Evolutionary conservation across 2,329 filamentous ascomycete genomes (phyloP).

Genomic region (Alternaria panax): DNA sequence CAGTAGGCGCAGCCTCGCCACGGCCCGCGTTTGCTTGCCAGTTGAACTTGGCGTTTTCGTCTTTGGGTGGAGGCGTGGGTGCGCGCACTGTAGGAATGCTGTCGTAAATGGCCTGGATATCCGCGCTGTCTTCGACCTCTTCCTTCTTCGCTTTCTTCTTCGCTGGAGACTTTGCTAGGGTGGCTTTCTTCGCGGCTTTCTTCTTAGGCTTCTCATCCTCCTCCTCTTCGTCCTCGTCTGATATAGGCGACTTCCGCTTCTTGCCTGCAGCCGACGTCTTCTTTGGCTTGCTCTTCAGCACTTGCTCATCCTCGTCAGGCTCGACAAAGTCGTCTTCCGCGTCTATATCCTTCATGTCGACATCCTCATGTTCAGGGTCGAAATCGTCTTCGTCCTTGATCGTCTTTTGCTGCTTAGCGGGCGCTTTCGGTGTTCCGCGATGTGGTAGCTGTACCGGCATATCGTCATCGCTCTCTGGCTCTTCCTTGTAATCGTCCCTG

Average conservation of each 20-base stretch:
- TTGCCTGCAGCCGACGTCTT: slow-evolving; percentile 43
- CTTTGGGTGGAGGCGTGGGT: slow-evolving; percentile 80
- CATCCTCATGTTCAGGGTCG: slow-evolving; percentile 55
- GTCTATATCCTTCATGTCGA: slow-evolving; percentile 62
- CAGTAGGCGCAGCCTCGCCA: slow-evolving; percentile 68
- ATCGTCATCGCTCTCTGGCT: slow-evolving; percentile 40
- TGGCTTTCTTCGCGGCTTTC: slow-evolving; percentile 48
- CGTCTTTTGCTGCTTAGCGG: slow-evolving; percentile 56
- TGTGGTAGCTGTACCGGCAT: slow-evolving; percentile 41
- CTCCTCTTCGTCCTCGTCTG: slow-evolving; percentile 62
- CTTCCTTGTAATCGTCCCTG: slow-evolving; percentile 74
- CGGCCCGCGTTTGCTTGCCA: slow-evolving; percentile 68
- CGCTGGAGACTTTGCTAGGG: slow-evolving; percentile 58
- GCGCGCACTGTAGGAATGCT: slow-evolving; percentile 83
- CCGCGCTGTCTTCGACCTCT: slow-evolving; percentile 70
- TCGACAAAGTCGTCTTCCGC: slow-evolving; percentile 55
- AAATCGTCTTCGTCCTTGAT: slow-evolving; percentile 51
- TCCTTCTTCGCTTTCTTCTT: slow-evolving; percentile 71
- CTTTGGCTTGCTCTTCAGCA: slow-evolving; percentile 51
- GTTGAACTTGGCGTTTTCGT: slow-evolving; percentile 76
- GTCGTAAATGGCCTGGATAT: slow-evolving; percentile 84
- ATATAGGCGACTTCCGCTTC: slow-evolving; percentile 66
- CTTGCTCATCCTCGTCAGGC: slow-evolving; percentile 54
- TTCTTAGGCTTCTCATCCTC: slow-evolving; percentile 67
- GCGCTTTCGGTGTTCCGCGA: slow-evolving; percentile 47